Evolutionary conservation across 1,139 yeast genomes (phyloP).

Genomic region (Candida anutae): DNA sequence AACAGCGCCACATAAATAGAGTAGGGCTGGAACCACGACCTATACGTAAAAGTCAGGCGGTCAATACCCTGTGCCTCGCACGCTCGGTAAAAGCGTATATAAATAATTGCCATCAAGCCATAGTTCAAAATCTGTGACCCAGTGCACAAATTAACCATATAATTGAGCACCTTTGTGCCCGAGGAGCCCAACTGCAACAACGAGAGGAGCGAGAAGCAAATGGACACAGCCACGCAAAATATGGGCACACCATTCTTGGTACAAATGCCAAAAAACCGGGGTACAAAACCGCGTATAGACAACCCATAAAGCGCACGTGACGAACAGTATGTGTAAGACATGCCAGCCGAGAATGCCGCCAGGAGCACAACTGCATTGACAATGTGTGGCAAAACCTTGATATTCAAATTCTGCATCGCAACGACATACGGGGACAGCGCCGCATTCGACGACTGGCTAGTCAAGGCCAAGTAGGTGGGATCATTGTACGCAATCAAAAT

Average conservation of each 20-base stretch:
- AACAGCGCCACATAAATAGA: constrained; percentile 21
- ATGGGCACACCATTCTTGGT: constrained; percentile 57
- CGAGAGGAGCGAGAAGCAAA: constrained; percentile 28
- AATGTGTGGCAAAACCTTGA: constrained; percentile 32
- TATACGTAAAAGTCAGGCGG: constrained; percentile 20
- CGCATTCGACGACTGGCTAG: constrained; percentile 14
- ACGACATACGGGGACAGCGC: constrained; percentile 39
- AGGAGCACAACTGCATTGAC: constrained; percentile 29
- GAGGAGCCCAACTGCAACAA: constrained; percentile 52
- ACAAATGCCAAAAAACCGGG: constrained; percentile 25
- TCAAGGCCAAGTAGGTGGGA: constrained; percentile 21
- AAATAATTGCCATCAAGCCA: constrained; percentile 55
- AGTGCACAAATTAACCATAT: constrained; percentile 72
- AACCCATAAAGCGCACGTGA: constrained; percentile 37
- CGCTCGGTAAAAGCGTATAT: constrained; percentile 53
- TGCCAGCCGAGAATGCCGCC: constrained; percentile 39
- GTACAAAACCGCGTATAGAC: constrained; percentile 33
- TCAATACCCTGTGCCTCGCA: constrained; percentile 35
- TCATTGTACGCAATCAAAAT: constrained; percentile 36
- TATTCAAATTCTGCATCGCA: constrained; percentile 35
- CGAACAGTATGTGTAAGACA: constrained; percentile 35
- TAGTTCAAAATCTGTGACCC: constrained; percentile 75
- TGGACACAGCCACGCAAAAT: constrained; percentile 22
- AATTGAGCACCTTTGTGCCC: constrained; percentile 60
- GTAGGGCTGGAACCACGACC: constrained; percentile 28